phyloP scores from a whole-genome alignment of 139 green algal species.

The Tetraselmis striata region DNA sequence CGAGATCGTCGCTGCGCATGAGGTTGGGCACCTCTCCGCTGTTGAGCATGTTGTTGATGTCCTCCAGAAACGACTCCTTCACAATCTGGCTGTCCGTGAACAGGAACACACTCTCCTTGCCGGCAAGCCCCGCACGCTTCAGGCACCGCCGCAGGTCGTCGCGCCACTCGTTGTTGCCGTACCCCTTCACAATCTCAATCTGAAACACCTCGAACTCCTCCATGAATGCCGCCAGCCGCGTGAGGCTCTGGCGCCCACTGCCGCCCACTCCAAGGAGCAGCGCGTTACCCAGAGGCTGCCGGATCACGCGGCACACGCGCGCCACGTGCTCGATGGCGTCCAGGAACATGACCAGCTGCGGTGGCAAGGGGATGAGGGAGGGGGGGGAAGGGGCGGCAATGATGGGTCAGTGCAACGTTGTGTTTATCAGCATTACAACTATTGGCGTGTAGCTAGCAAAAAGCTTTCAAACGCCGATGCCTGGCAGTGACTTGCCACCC shows the following conservation, averaged over 20 bases:
- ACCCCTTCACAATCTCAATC: slow-evolving; percentile 70
- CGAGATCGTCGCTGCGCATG: slow-evolving; percentile 56
- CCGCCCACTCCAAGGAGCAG: slow-evolving; percentile 69
- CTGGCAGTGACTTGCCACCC: no score
- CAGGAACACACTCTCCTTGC: slow-evolving; percentile 65
- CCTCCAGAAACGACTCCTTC: slow-evolving; percentile 71
- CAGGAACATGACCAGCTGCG: slow-evolving; percentile 75
- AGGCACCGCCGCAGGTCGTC: slow-evolving; percentile 65
- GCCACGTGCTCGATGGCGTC: slow-evolving; percentile 73
- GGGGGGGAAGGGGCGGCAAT: no score
- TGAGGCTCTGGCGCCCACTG: slow-evolving; percentile 53
- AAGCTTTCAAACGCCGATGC: no score
- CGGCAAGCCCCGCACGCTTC: slow-evolving; percentile 64
- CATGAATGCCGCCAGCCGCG: slow-evolving; percentile 59
- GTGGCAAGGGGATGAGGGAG: no score
- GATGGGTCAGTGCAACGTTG: no score
- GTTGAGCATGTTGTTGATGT: slow-evolving; percentile 85
- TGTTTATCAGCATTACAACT: no score
- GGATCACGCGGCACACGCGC: slow-evolving; percentile 51
- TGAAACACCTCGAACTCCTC: slow-evolving; percentile 46
- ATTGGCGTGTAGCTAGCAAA: no score
- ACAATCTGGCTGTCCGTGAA: slow-evolving; percentile 82
- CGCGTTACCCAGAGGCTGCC: slow-evolving; percentile 57
- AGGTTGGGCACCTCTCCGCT: slow-evolving; percentile 72
- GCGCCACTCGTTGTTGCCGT: slow-evolving; percentile 52